These are phyloP conservation scores for Colletotrichum chrysophilum DNA, from an alignment of 2,329 filamentous ascomycete genomes.

Conservation along the genomic window DNA sequence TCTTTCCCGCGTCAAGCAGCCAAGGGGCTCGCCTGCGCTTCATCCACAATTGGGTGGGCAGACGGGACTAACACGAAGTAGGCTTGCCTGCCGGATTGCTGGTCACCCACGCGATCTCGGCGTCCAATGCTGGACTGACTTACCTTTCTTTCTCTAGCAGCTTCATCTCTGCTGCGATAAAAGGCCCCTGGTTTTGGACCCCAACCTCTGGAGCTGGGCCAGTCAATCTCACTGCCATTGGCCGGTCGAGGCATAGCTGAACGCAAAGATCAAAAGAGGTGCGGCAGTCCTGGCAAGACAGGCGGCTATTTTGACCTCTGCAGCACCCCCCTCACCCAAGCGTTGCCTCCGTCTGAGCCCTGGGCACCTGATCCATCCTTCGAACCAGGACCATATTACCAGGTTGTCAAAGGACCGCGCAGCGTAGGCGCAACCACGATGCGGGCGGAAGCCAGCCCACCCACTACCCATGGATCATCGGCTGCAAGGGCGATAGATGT, in stretches of 20 bases:
- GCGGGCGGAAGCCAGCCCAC: background rate
- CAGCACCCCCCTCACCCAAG: background rate
- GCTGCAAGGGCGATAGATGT: background rate
- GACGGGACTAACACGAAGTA: background rate
- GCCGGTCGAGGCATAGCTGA: conserved; percentile 4
- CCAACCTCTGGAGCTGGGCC: background rate
- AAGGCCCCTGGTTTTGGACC: background rate
- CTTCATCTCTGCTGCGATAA: background rate
- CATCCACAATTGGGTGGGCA: background rate
- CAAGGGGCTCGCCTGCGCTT: background rate
- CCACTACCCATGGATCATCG: background rate
- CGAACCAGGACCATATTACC: background rate
- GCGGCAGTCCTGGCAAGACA: background rate
- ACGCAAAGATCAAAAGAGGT: background rate
- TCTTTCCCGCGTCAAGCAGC: background rate
- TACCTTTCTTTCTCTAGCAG: background rate
- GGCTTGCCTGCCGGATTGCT: background rate
- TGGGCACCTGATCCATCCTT: background rate
- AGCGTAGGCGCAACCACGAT: background rate
- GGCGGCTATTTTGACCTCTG: background rate
- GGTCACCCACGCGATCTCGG: background rate
- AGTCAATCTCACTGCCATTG: background rate
- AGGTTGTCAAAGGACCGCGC: background rate
- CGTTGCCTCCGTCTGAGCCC: background rate
- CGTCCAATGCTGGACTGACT: background rate